Percentiles rank a stretch among this genome's conserved stretches.
phyloP scores from a whole-genome alignment of 1,139 yeast genomes.

The Protomyces macrosporus region DNA sequence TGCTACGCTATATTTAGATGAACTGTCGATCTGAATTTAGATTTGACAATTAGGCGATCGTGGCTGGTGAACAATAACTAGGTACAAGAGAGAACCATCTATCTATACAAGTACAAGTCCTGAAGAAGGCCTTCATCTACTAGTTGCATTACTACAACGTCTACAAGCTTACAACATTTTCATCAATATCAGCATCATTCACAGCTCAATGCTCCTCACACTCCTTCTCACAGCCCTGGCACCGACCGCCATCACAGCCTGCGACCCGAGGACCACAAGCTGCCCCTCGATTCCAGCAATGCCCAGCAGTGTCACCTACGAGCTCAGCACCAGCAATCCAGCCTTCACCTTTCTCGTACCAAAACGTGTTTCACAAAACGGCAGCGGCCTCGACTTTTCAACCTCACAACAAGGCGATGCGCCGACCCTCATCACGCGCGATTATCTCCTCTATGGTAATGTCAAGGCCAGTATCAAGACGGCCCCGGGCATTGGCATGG shows the following conservation, averaged over 20 bases:
- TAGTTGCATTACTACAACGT: too few species aligned
- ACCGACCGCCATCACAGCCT: constrained; percentile 1
- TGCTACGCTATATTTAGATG: too few species aligned
- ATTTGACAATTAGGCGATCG: too few species aligned
- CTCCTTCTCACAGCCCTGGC: constrained; percentile 1
- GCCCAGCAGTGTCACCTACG: constrained; percentile 12
- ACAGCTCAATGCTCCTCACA: not conserved
- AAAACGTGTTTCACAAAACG: constrained; percentile 3
- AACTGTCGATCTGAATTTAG: too few species aligned
- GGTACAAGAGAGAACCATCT: too few species aligned
- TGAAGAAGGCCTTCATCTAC: too few species aligned
- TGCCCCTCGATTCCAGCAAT: constrained; percentile 22
- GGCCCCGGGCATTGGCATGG: constrained; percentile 72
- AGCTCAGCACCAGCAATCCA: constrained; percentile 6
- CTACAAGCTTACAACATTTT: too few species aligned
- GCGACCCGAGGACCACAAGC: constrained; percentile 12
- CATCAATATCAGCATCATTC: too few species aligned
- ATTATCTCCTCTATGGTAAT: constrained; percentile 83
- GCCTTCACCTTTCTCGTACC: constrained; percentile 15
- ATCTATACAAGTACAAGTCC: too few species aligned
- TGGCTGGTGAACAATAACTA: too few species aligned
- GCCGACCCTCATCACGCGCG: constrained; percentile 73
- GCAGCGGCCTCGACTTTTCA: constrained; percentile 43
- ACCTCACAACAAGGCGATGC: constrained; percentile 79
- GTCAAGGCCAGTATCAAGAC: constrained; percentile 63